These are phyloP conservation scores for Ogataea paraovalis DNA, from an alignment of 805 yeast genomes.

Conservation along the genomic window DNA sequence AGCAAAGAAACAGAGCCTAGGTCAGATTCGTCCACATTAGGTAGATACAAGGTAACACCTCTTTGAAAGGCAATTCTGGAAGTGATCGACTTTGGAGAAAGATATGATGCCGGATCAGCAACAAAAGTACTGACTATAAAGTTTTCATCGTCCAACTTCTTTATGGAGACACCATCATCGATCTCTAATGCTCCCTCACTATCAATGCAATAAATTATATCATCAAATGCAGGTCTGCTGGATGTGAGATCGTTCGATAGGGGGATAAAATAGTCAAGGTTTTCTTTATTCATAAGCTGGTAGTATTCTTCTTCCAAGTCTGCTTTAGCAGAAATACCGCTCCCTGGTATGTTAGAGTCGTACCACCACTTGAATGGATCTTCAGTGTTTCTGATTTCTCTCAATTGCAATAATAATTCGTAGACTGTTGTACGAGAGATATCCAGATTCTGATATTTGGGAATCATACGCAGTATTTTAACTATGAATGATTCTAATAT, in stretches of 20 bases:
- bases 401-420: constrained; percentile 39
- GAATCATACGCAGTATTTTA: constrained; percentile 32
- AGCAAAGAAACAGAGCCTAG: constrained; percentile 52
- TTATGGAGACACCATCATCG: constrained; percentile 85
- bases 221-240: constrained; percentile 37
- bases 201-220: constrained; percentile 78
- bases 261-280: constrained; percentile 15
- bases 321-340: constrained; percentile 39
- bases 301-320: constrained; percentile 42
- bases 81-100: constrained; percentile 36
- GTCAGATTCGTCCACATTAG: constrained; percentile 39
- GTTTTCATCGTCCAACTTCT: constrained; percentile 16
- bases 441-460: constrained; percentile 34
- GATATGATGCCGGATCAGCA: constrained; percentile 80
- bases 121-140: constrained; percentile 63
- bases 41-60: constrained; percentile 68
- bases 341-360: constrained; percentile 41
- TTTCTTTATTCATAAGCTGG: constrained; percentile 24
- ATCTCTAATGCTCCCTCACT: constrained; percentile 77
- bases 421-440: constrained; percentile 53
- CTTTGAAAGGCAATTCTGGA: constrained; percentile 56
- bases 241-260: constrained; percentile 11
- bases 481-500: constrained; percentile 47
- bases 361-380: constrained; percentile 54
- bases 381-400: constrained; percentile 25